Evolutionary conservation across 1,284 basidiomycete species (phyloP).

Genomic region (Marasmius fiardii): DNA sequence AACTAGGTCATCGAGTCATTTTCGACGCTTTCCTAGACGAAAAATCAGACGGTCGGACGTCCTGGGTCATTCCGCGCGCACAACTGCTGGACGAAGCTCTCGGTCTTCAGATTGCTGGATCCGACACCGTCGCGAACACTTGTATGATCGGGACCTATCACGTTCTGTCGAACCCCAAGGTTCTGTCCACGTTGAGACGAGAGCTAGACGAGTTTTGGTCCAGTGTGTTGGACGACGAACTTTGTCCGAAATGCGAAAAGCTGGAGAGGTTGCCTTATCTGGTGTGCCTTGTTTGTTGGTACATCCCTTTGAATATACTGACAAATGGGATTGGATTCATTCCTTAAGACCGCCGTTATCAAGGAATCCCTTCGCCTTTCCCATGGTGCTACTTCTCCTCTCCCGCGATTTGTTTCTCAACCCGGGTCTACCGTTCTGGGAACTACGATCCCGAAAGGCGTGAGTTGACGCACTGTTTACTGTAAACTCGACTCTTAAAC

Average conservation of each 20-base stretch:
- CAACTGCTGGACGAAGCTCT: slow-evolving; percentile 24
- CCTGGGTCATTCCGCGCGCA: background rate
- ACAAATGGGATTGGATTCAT: background rate
- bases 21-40: background rate
- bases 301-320: background rate
- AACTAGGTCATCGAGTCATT: background rate
- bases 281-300: slow-evolving; percentile 14
- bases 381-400: slow-evolving; percentile 17
- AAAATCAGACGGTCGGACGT: background rate
- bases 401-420: slow-evolving; percentile 18
- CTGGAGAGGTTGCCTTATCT: slow-evolving; percentile 31
- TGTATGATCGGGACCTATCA: slow-evolving; percentile 21
- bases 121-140: slow-evolving; percentile 25
- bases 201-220: slow-evolving; percentile 28
- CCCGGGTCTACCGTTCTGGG: slow-evolving; percentile 16
- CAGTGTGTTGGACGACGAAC: slow-evolving; percentile 15
- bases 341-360: slow-evolving; percentile 19
- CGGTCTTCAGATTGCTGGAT: slow-evolving; percentile 26
- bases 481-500: background rate
- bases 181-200: slow-evolving; percentile 12
- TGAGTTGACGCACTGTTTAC: too few species aligned
- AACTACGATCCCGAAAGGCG: slow-evolving; percentile 18
- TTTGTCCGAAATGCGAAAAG: slow-evolving; percentile 17
- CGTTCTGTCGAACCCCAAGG: slow-evolving; percentile 12
- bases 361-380: slow-evolving; percentile 22